phyloP scores from a whole-genome alignment of 306 rosid species.

The Cicer yamashitae region DNA sequence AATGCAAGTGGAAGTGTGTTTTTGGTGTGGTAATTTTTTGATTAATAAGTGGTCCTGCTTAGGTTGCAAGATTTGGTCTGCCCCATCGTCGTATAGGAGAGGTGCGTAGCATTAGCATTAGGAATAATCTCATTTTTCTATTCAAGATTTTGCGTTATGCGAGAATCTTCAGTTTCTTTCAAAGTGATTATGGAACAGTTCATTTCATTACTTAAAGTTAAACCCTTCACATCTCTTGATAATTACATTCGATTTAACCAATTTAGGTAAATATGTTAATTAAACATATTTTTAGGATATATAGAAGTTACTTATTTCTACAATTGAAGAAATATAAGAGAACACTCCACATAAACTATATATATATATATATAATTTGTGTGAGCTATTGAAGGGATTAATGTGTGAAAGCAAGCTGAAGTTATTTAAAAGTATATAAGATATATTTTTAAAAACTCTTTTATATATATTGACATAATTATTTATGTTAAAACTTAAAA shows the following conservation, averaged over 20 bases:
- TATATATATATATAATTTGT: too few species aligned
- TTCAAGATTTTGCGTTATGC: slow-evolving; percentile 32
- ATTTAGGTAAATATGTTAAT: neutral
- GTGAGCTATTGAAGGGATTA: neutral
- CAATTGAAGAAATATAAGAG: too few species aligned
- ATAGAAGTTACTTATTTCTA: too few species aligned
- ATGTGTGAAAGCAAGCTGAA: neutral
- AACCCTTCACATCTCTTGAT: slow-evolving; percentile 29
- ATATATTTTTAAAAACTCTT: too few species aligned
- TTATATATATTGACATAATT: too few species aligned
- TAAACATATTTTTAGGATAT: neutral
- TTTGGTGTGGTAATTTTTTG: slow-evolving; percentile 14
- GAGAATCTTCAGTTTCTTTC: slow-evolving; percentile 38
- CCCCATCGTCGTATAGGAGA: slow-evolving; percentile 45
- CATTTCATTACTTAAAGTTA: slow-evolving; percentile 24
- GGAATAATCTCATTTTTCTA: slow-evolving; percentile 37
- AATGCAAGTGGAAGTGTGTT: slow-evolving; percentile 36
- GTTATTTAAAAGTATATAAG: too few species aligned
- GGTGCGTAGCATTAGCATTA: slow-evolving; percentile 34
- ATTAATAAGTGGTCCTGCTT: slow-evolving; percentile 34
- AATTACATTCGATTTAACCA: slow-evolving; percentile 25
- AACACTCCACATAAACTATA: neutral
- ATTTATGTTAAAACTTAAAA: too few species aligned
- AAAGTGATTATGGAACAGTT: slow-evolving; percentile 4
- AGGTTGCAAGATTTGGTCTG: slow-evolving; percentile 38